Evolutionary conservation across 192 early-diverging fungal species (phyloP), one percentile per base, ranked within the genome.

Genomic region (Umbelopsis isabellina): DNA sequence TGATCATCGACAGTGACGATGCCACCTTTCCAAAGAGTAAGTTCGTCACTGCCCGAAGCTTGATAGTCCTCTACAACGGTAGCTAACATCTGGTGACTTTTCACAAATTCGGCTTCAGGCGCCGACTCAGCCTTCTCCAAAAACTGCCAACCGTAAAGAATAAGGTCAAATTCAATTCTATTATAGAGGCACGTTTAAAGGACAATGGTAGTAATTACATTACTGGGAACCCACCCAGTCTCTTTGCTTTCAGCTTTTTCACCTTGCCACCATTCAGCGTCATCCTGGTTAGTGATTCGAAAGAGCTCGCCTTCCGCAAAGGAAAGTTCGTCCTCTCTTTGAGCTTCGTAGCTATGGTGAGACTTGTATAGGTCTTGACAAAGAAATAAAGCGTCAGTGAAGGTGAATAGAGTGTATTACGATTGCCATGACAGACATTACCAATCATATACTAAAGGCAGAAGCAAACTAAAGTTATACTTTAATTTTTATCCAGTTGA

Each of bases 21-120:
- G 46, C 87, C 87, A 30, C 84, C 86, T 18, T 73, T 79, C 70
- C 85, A 80, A 55, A 92, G 75, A 58, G 89, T 86, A 35, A 92
- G 78, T 76, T 92, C 89, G 48, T 86, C 89, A 4, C 79, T 67
- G 27, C 81, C 84, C 61, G 73, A 64, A 30, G 90, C 87, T 41
- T 88, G 85, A 69, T 91, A 92, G 77, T 92, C 90, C 65, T 87
- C 80, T 18, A 86, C 72, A 6, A 91, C 85, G 58, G 81, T 81
- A 61, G 91, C 91, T 33, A 89, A 65, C 15, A 50, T 23, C 4
- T 46, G 49, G 25, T 41, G 23, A 68, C 20, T 64, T 65, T 48
- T 58, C 50, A 37, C 27, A 13, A 6, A 6, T 41, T 67, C 47
- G 47, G 46, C 10, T 16, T 67, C 47, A 49, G 23, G 23, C 4